These are phyloP conservation scores for Fusarium virguliforme DNA, from an alignment of 2,329 filamentous ascomycete species.

Conservation along the genomic window DNA sequence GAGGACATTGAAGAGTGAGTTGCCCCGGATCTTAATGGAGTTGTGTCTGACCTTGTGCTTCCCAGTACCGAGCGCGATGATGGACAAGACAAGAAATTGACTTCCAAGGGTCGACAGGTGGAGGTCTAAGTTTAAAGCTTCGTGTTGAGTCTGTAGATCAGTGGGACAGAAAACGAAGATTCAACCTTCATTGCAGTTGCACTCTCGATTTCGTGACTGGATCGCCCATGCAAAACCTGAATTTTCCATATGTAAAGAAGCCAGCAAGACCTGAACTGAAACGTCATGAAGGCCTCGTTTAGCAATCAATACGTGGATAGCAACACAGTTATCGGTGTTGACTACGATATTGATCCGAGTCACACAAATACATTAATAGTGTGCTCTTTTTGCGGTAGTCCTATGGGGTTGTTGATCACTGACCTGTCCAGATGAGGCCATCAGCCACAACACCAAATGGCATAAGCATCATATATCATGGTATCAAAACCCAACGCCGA, in stretches of 20 bases:
- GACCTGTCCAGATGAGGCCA: background rate
- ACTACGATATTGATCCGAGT: background rate
- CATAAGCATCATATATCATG: background rate
- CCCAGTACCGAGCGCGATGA: conserved; percentile 3
- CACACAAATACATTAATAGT: background rate
- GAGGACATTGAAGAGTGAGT: conserved; percentile 25
- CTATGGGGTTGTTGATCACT: background rate
- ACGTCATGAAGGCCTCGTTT: background rate
- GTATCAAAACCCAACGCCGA: background rate
- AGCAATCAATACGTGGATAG: background rate
- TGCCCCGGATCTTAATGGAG: background rate
- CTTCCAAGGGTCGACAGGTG: background rate
- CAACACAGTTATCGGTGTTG: background rate
- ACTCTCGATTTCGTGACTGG: background rate
- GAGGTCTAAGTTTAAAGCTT: background rate
- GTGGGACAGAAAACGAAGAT: background rate
- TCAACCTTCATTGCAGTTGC: background rate
- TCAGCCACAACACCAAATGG: background rate
- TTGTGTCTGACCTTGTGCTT: background rate
- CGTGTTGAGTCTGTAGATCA: background rate
- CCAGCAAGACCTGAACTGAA: background rate
- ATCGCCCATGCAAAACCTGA: background rate
- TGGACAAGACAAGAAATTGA: background rate
- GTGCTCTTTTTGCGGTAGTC: background rate
- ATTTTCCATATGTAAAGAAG: background rate